Base-by-base conservation (phyloP, 257 asterid genomes). In the Nicotiana knightiana region DNA sequence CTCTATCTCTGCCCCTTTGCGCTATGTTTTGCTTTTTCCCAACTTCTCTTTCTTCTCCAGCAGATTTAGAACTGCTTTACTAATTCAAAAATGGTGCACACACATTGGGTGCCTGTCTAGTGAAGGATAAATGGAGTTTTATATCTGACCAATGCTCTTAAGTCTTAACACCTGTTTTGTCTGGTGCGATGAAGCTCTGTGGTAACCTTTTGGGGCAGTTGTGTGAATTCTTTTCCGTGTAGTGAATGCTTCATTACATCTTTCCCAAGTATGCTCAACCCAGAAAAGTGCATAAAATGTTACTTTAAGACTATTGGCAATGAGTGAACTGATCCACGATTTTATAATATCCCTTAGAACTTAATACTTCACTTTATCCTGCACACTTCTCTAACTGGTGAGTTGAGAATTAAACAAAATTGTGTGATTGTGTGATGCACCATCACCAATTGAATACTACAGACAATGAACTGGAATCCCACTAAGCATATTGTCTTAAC, bases 301-400 rank as follows among this genome's bases (percentile, higher is more conserved):
- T 18, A 28, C 4, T 11, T 63, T 11, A 28, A 35, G 30, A 28
- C n/a, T 63, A 63, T 63, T 63, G 68, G 39, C 39, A 28, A 63
- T n/a, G 77, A 43, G 46, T 70, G 35, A 70, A 70, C 77, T 70
- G 58, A 70, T 70, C 58, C 6, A 70, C 46, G 35, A 21, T 43
- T 43, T 66, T 70, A 24, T 43, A 43, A 70, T 33, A 43, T 70
- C 35, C 18, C 18, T 43, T 43, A n/a, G 16, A 28, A 70, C 24
- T 58, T 70, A 55, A 37, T 68, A 68, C 77, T 70, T 70, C 58
- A 43, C 58, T 70, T 43, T 70, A 18, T 70, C n/a, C 77, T 68
- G 55, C 57, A 10, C 35, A 70, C n/a, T 43, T 21, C 35, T 70
- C 35, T 70, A 39, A 68, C 57, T 18, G 6, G 58, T 61, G 77